Evolutionary conservation across 1,284 basidiomycete species (phyloP), one percentile per base, ranked within the genome.

Genomic region (Calocybe gambosa): DNA sequence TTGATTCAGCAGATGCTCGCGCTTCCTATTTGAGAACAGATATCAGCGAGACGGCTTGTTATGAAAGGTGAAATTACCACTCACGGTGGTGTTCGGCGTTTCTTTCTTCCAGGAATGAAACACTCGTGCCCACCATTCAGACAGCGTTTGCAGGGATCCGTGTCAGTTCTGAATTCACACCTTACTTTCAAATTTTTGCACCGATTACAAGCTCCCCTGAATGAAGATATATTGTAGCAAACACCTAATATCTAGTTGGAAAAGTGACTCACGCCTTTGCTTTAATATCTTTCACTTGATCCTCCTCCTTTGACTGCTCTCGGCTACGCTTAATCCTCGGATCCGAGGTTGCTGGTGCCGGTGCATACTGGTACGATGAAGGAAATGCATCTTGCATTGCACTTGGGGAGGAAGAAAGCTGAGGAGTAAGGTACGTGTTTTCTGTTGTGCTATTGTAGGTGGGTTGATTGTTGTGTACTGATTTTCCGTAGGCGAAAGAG

Each of bases 181-280:
- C 74, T 78, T 49, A 88, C 85, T 69, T 89, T 89, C 48, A 89
- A 62, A 45, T 70, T 75, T 62, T 85, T 88, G 67, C 85, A 89
- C n/a, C 85, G 74, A 39, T 70, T 72, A 42, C 61, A 62, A 26
- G 60, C 60, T 34, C 61, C 55, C 29, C 59, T 53, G 34, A 19
- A 39, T 35, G 8, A 23, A 13, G n/a, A 23, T 23, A 25, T 15
- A 21, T 19, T 49, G 39, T 8, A 15, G 18, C n/a, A 5, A 12
- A 20, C 15, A 38, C 4, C 7, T 8, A 20, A 38, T 20, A 2
- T 12, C 2, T 21, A 23, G 21, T 4, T 21, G 18, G 3, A 21
- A 21, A 12, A 21, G 39, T 3, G n/a, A 67, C 74, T 59, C 57
- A 77, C 76, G 71, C 64, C 62, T 74, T 78, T 21, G 65, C 61